Base-by-base conservation (phyloP, 225 moss, liverwort and hornwort genomes). In the Polytrichum commune region DNA sequence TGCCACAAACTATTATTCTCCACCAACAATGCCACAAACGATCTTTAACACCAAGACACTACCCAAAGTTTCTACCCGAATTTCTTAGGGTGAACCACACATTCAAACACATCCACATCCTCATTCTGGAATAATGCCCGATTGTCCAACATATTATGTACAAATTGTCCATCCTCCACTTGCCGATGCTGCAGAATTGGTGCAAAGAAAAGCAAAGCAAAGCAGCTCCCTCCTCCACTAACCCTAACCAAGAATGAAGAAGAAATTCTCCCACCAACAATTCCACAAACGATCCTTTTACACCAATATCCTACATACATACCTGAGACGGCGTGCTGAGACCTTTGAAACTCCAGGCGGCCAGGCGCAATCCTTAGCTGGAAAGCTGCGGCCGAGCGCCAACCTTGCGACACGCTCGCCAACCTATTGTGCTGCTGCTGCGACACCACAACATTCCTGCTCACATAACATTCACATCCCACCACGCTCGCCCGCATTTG, bases 391-490 rank as follows among this genome's bases (percentile, higher is more conserved):
- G 65, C 73, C 5, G 80, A 68, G 65, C 86, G 78, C 86, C 86
- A 83, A n/a, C 77, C 80, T 54, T 86, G 86, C 27, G 83, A 71
- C 32, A 61, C 80, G 55, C 86, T 69, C 18, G 78, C 86, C 73
- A 86, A 60, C 20, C 73, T 73, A 1, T 13, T 46, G 46, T 46
- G 46, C 29, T 62, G 29, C 6, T 20, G 33, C 29, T 62, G 29
- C 54, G 64, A 6, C 7, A 65, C 53, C 1, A 28, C 23, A 9
- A 19, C 19, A 18, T 19, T 53, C 5, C 1, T 1, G 56, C 28
- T 60, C 68, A 28, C 24, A 76, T 8, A 38, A 32, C 73, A 54
- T 70, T 24, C 53, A 53, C 13, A 5, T 24, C 18, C 66, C 57
- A 24, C 29, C 29, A 60, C 32, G 16, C 10, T 16, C 28, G 23